Evolutionary conservation across 179 eudicot genomes (phyloP).

Genomic region (Silene vulgaris): DNA sequence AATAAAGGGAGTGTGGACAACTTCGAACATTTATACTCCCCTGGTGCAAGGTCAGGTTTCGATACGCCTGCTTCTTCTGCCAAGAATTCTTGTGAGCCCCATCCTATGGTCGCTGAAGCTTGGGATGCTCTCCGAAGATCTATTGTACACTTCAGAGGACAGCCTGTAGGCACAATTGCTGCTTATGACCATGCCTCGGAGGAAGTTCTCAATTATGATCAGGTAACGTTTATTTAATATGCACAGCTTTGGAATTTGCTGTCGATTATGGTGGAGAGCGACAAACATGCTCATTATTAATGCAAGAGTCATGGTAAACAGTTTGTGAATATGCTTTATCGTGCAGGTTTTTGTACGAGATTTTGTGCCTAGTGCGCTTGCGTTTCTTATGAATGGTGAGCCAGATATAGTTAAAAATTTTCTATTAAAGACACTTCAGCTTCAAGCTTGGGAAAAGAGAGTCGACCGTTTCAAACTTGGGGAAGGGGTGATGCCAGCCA

Average conservation of each 20-base stretch:
- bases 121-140: conserved; percentile 96
- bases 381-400: conserved; percentile 97
- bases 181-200: conserved; percentile 96
- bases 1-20: conserved; percentile 57
- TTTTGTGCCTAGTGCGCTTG: conserved; percentile 94
- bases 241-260: neutral
- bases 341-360: conserved; percentile 86
- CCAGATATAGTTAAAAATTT: conserved; percentile 91
- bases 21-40: conserved; percentile 69
- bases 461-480: conserved; percentile 90
- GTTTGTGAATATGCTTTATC: conserved; percentile 13
- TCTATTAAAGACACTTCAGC: conserved; percentile 74
- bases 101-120: conserved; percentile 96
- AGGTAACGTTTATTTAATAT: conserved; percentile 41
- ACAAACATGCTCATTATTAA: neutral
- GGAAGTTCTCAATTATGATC: conserved; percentile 93
- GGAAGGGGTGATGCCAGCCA: conserved; percentile 95
- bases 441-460: conserved; percentile 93
- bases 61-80: conserved; percentile 90
- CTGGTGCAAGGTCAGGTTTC: conserved; percentile 69
- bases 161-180: conserved; percentile 95
- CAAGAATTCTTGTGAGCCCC: conserved; percentile 90
- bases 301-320: conserved; percentile 4
- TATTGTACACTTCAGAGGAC: conserved; percentile 68
- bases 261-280: neutral